Conservation (phyloP, 495 filamentous ascomycete genomes). For the Rostrohypoxylon terebratum region DNA sequence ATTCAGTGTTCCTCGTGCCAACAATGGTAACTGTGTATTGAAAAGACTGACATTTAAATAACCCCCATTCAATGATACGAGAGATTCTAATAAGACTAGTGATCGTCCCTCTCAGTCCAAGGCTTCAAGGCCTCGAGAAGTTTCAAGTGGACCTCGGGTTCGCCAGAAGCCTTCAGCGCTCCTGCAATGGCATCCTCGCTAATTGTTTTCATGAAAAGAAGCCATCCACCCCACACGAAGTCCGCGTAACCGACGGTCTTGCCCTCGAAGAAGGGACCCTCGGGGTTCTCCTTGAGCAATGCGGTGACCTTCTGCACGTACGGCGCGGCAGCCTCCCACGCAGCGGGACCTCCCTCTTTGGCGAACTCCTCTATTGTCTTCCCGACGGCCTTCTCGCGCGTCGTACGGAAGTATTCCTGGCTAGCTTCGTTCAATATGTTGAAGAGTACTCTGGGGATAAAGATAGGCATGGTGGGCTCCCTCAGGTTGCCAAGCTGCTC, state of each 20-base stretch:
- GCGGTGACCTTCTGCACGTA: slow-evolving; percentile 56
- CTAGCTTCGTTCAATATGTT: slow-evolving; percentile 56
- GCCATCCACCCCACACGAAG: slow-evolving; percentile 55
- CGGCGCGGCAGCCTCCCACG: slow-evolving; percentile 54
- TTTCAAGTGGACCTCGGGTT: slow-evolving; percentile 48
- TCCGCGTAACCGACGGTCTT: slow-evolving; percentile 55
- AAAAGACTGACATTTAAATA: not conserved
- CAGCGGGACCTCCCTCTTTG: slow-evolving; percentile 50
- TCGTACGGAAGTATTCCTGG: slow-evolving; percentile 59
- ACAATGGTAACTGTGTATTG: not conserved
- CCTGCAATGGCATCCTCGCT: slow-evolving; percentile 52
- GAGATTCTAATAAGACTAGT: slow-evolving; percentile 19
- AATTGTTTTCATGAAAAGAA: slow-evolving; percentile 50
- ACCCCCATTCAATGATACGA: not conserved
- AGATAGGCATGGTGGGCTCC: slow-evolving; percentile 40
- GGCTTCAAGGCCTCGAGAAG: slow-evolving; percentile 55
- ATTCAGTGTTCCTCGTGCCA: not conserved
- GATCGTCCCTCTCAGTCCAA: slow-evolving; percentile 51
- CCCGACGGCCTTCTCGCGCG: slow-evolving; percentile 54
- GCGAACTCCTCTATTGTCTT: slow-evolving; percentile 59
- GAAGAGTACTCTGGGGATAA: slow-evolving; percentile 52
- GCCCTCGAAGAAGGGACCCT: slow-evolving; percentile 63
- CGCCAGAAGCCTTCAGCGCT: slow-evolving; percentile 51
- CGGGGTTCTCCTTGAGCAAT: slow-evolving; percentile 61
- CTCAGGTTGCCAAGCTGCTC: slow-evolving; percentile 31